Evolutionary conservation across 75 land plant species (phyloP), one percentile per base, ranked within the genome.

Genomic region (Chamaecyparis obtusa): DNA sequence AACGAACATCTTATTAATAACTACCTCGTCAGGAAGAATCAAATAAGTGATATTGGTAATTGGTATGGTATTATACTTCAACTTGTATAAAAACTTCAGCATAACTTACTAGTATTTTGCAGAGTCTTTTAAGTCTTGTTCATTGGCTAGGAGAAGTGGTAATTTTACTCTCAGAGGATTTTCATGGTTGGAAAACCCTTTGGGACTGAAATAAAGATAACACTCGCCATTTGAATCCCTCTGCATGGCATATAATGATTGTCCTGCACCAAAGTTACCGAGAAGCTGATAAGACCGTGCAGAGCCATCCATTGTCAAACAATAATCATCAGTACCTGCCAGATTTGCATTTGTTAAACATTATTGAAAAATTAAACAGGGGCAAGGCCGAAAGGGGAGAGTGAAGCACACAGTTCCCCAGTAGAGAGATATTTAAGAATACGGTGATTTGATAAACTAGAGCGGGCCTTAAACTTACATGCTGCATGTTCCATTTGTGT

Each of bases 401-500:
- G 49, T 11, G 84, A 41, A 41, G 43, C 35, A 13, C 19, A 41
- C 43, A 19, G 11, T 74, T 33, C 33, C 33, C 37, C 14, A 74
- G 13, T 33, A 33, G 14, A 32, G 24, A 83, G 9, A 83, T 27
- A 46, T 21, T 84, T 48, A 24, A 30, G 21, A 27, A 85, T 44
- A 33, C 30, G 30, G 0, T 48, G 5, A 11, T 54, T 78, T 41
- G 1, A 46, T 37, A 89, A 24, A 74, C 43, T 5, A 14, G 74
- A 64, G 84, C 37, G 19, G 2, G 82, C 36, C 39, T 32, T 32
- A 41, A 80, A 93, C 95, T 91, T 91, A 96, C 99, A 97, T 37
- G 99, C 99, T 82, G 99, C 99, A 39, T 93, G 86, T 85, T 97
- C 99, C 83, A 93, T 82, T 74, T 97, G 99, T 76, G 99, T 96